These are phyloP conservation scores for Penstemon barbatus DNA, from an alignment of 257 asterid genomes.

Conservation along the genomic window DNA sequence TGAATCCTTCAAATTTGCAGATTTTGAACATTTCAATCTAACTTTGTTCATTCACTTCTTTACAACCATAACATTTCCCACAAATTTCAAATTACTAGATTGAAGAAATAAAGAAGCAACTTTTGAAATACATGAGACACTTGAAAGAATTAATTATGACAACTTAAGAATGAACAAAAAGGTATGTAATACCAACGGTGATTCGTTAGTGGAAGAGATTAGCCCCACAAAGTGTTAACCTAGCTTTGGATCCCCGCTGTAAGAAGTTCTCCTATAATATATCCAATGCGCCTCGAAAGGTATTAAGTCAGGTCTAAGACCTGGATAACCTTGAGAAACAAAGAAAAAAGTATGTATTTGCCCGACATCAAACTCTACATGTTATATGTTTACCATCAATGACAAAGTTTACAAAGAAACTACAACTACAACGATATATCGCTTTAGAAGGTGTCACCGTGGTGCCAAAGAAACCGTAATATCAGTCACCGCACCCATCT, in stretches of 20 bases:
- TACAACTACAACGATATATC: slow-evolving; percentile 2
- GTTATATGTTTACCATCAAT: neutral
- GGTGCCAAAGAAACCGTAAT: slow-evolving; percentile 50
- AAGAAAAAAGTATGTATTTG: neutral
- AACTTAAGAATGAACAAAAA: neutral
- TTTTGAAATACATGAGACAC: neutral
- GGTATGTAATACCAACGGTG: neutral
- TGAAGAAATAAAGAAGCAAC: neutral
- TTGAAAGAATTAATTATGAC: too few relatives aligned
- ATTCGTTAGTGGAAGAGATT: too few relatives aligned
- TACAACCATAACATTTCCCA: slow-evolving; percentile 1
- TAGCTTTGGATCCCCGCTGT: neutral
- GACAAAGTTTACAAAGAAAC: neutral
- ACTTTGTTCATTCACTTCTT: neutral
- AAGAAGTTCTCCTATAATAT: too few relatives aligned
- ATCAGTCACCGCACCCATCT: slow-evolving; percentile 42
- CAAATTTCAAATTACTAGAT: neutral
- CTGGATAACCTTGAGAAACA: too few relatives aligned
- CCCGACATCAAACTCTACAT: neutral
- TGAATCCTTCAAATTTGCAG: neutral
- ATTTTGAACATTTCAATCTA: slow-evolving; percentile 13
- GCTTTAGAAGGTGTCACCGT: slow-evolving; percentile 32
- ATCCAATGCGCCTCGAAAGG: too few relatives aligned
- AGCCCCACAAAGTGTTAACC: too few relatives aligned
- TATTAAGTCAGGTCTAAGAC: too few relatives aligned